These are phyloP conservation scores for Chrysosporium queenslandicum DNA, from an alignment of 2,329 filamentous ascomycete genomes.

Conservation along the genomic window DNA sequence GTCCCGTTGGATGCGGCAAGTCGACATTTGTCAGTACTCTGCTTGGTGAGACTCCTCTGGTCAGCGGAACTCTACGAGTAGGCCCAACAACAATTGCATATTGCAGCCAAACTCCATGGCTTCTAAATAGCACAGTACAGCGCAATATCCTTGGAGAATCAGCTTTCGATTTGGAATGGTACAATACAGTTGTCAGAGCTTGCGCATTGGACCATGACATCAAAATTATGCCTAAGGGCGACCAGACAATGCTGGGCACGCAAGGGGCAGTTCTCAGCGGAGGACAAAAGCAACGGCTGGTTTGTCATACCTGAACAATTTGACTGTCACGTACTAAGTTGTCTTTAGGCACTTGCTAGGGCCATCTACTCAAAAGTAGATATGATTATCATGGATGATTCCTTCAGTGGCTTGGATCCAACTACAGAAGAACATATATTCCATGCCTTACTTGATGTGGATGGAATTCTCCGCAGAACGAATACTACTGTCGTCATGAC, in stretches of 20 bases:
- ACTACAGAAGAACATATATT: conserved; percentile 39
- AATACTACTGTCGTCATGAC: conserved; percentile 37
- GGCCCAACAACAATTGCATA: conserved; percentile 2
- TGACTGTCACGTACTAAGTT: background rate
- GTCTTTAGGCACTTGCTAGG: conserved; percentile 19
- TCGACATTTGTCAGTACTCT: conserved; percentile 28
- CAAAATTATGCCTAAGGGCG: conserved; percentile 53
- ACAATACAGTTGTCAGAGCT: conserved; percentile 54
- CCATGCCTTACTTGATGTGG: conserved; percentile 32
- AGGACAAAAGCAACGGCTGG: too few relatives aligned
- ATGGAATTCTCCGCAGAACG: conserved; percentile 34
- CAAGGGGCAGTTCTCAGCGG: conserved; percentile 58
- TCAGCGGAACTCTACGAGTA: too few relatives aligned
- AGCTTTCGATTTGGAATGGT: conserved; percentile 48
- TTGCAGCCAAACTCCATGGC: conserved; percentile 4
- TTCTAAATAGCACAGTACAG: conserved; percentile 3
- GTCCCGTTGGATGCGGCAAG: conserved; percentile 27
- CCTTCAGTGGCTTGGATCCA: conserved; percentile 39
- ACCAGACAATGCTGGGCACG: conserved; percentile 62
- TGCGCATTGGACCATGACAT: conserved; percentile 60
- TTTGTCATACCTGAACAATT: background rate
- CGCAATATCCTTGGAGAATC: conserved; percentile 43
- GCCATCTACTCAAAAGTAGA: conserved; percentile 37
- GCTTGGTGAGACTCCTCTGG: conserved; percentile 24
- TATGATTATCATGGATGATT: conserved; percentile 41